A percentile compares a stretch with the other conserved stretches of the same genome.
phyloP scores from a whole-genome alignment of 2,329 filamentous ascomycete genomes.

The Alternaria rosae region DNA sequence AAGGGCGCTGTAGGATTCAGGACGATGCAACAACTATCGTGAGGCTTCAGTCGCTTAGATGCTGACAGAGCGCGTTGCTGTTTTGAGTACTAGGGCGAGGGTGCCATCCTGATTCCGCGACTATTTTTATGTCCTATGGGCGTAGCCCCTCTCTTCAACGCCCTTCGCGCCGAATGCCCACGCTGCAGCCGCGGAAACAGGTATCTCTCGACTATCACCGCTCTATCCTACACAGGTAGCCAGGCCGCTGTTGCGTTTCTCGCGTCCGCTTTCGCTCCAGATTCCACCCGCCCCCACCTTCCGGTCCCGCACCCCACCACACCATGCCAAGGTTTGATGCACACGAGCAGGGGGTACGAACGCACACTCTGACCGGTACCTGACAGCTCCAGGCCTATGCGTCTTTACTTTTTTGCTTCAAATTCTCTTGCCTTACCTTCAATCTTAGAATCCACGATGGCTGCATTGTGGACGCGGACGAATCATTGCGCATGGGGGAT shows the following conservation, averaged over 20 bases:
- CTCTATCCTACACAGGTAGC: neutral
- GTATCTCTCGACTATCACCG: neutral
- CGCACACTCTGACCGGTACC: neutral
- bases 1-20: neutral
- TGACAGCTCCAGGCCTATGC: neutral
- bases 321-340: neutral
- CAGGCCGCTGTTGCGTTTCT: neutral
- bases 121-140: neutral
- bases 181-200: neutral
- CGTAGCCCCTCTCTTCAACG: neutral
- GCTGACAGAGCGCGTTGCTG: neutral
- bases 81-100: neutral
- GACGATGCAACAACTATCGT: neutral
- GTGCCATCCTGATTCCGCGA: neutral
- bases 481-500: neutral
- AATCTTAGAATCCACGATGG: neutral
- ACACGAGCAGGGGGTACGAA: neutral
- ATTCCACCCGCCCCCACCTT: constrained; percentile 2
- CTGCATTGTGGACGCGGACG: neutral
- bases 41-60: neutral
- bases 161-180: neutral
- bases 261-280: constrained; percentile 1
- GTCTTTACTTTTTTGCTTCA: constrained; percentile 2
- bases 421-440: neutral
- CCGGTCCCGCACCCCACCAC: neutral